Evolutionary conservation across 768 basidiomycete species (phyloP).

Genomic region (Macrolepiota albuminosa): DNA sequence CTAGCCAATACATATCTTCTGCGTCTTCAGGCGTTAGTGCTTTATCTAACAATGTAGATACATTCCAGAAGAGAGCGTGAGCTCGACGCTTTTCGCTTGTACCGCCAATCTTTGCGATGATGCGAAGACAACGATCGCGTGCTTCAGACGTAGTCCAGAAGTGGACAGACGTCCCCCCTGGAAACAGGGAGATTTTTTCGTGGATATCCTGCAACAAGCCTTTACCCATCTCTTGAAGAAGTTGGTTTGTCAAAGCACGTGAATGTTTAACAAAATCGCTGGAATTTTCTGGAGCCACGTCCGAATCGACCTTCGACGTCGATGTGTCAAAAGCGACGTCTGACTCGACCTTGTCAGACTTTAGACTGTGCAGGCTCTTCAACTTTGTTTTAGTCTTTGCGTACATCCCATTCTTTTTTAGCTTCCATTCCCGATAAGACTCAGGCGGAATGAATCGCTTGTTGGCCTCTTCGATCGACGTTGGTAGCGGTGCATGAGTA

Average conservation of each 20-base stretch:
- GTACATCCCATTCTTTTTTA: constrained; percentile 23
- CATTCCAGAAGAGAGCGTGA: constrained; percentile 48
- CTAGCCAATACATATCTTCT: constrained; percentile 52
- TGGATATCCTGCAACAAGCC: constrained; percentile 59
- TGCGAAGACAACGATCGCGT: constrained; percentile 64
- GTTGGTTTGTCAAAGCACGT: constrained; percentile 66
- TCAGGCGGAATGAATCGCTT: constrained; percentile 58
- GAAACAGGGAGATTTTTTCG: constrained; percentile 33
- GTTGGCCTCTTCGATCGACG: constrained; percentile 50
- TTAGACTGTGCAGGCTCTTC: constrained; percentile 8
- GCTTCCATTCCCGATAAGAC: constrained; percentile 59
- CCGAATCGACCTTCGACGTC: constrained; percentile 16
- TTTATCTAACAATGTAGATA: constrained; percentile 11
- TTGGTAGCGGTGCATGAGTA: constrained; percentile 67
- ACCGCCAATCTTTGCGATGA: constrained; percentile 79
- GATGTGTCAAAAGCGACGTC: neutral
- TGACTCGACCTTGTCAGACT: neutral
- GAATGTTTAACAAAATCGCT: constrained; percentile 51
- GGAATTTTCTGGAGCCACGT: constrained; percentile 25
- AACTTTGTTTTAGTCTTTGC: constrained; percentile 14
- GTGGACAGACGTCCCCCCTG: constrained; percentile 28
- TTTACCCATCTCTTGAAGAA: constrained; percentile 68
- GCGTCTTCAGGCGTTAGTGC: constrained; percentile 23
- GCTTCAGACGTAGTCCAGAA: constrained; percentile 87
- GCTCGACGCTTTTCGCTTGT: constrained; percentile 59